Base-by-base conservation (phyloP, 202 grass and related monocot species). In the Schoenoplectus tabernaemontani region DNA sequence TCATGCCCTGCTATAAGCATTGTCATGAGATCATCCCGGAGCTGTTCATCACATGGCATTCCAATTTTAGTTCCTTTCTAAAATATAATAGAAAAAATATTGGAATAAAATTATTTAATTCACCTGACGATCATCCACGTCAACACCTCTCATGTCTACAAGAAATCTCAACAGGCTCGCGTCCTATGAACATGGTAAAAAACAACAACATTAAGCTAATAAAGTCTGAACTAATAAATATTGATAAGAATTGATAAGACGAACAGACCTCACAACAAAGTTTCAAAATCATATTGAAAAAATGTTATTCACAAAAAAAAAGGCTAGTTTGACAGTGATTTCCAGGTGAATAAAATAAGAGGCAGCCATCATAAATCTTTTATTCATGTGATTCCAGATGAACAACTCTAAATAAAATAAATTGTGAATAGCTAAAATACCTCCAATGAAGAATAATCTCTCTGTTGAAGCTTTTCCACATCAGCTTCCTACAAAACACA, bases 1-100 rank as follows among this genome's bases (percentile, higher is more conserved):
- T 97, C 95, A 87, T 97, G 95, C 80, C 95, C 95, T 65, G 95
- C 95, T 81, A 97, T 94, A 84, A 97, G 95, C 95, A 97, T 97
- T 7, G 95, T 97, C 95, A 97, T 94, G 71, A 97, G 91, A 86
- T 98, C 95, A 87, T 98, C 91, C 57, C 95, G 90, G 63, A 98
- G 89, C 91, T 98, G 80, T 81, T 74, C 69, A 57, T 33, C 44
- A 53, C 69, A 73, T 3, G 6, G 16, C 4, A 16, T 71, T 47
- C 10, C 10, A 48, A 48, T 47, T 71, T 22, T 47, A 90, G 76
- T 24, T 50, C 13, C 26, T 33, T 30, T 53, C 5, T 2, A 16
- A 50, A 73, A 73, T 5, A 24, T 11, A 19, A 70, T 46, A 44
- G 4, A 51, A 73, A 73, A 6, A 12, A 34, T 51, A 17, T n/a